Conservation (phyloP, 139 green algal genomes). For the Chlorella ohadii region DNA sequence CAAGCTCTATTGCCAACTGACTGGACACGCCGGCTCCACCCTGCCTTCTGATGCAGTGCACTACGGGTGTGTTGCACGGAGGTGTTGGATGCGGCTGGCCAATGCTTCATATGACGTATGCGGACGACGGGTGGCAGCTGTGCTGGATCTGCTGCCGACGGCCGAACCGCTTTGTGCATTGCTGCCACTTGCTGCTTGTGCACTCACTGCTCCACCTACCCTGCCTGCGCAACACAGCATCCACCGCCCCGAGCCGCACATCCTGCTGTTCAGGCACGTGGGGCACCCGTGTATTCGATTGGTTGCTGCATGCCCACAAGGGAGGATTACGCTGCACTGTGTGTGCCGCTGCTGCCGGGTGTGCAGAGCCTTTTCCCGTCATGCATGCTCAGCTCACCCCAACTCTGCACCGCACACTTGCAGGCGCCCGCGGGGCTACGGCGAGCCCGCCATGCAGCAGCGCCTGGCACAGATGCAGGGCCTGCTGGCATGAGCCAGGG, state of each 20-base stretch:
- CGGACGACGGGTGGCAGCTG: neutral
- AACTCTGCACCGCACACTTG: too few species aligned
- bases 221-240: neutral
- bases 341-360: too few species aligned
- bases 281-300: too few species aligned
- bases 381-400: too few species aligned
- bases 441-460: slow-evolving; percentile 15
- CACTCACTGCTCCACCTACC: neutral
- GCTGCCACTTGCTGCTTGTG: too few species aligned
- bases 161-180: too few species aligned
- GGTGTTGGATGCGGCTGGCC: too few species aligned
- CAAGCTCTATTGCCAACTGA: neutral
- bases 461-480: neutral
- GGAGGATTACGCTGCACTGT: too few species aligned
- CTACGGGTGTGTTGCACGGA: neutral
- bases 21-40: neutral
- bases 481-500: neutral
- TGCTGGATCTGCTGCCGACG: too few species aligned
- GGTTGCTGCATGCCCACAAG: too few species aligned
- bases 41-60: neutral
- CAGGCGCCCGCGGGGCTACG: slow-evolving; percentile 36
- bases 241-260: slow-evolving; percentile 88
- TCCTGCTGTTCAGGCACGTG: slow-evolving; percentile 97
- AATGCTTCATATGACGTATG: neutral
- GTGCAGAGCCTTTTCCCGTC: too few species aligned